phyloP scores from a whole-genome alignment of 345 rosid genomes.

The Zanthoxylum bungeanum region DNA sequence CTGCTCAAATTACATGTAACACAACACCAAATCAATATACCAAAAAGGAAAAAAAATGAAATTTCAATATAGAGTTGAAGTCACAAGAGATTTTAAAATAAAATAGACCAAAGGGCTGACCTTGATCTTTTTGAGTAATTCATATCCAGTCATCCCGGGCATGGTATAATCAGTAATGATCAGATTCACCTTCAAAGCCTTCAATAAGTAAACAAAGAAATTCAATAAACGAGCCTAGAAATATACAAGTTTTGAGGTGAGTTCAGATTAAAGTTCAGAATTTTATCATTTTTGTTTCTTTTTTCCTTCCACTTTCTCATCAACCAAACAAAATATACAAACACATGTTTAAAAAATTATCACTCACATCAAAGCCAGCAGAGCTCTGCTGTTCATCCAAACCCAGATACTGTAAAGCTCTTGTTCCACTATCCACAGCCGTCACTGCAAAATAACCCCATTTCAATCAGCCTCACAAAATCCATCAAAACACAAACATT shows the following conservation, averaged over 20 bases:
- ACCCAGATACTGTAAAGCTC: conserved; percentile 76
- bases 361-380: conserved; percentile 61
- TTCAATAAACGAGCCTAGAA: background rate
- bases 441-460: conserved; percentile 45
- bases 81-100: background rate
- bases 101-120: conserved; percentile 17
- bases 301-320: conserved; percentile 13
- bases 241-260: background rate
- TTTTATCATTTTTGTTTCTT: background rate
- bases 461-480: background rate
- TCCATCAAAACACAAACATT: background rate
- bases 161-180: conserved; percentile 84
- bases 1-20: conserved; percentile 27
- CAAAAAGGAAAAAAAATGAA: background rate
- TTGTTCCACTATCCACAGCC: conserved; percentile 64
- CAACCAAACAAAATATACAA: conserved; percentile 13
- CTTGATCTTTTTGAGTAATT: conserved; percentile 73
- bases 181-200: conserved; percentile 76
- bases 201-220: background rate
- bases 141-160: conserved; percentile 91
- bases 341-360: background rate
- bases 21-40: conserved; percentile 1
- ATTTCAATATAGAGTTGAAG: background rate
- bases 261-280: background rate
- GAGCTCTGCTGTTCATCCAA: conserved; percentile 64